These are phyloP conservation scores for Pichia sp. DNA, from an alignment of 1,139 yeast genomes.

Conservation along the genomic window DNA sequence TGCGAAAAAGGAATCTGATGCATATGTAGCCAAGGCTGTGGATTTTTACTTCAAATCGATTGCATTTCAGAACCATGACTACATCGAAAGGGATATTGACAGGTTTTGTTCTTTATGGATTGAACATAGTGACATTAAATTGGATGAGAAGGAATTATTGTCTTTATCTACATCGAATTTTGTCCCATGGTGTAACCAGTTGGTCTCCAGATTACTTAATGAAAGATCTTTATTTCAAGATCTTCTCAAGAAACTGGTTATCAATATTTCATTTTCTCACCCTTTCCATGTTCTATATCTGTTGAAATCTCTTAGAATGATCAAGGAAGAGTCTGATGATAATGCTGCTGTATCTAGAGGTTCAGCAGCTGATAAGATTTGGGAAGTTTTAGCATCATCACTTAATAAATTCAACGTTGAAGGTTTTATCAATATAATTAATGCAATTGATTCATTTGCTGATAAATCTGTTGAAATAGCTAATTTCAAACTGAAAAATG, in stretches of 20 bases:
- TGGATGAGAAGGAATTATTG: conserved; percentile 14
- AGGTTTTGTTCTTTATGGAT: conserved; percentile 85
- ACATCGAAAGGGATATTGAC: conserved; percentile 56
- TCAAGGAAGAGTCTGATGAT: conserved; percentile 30
- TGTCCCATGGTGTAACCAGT: conserved; percentile 77
- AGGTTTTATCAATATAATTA: conserved; percentile 25
- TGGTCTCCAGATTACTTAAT: conserved; percentile 60
- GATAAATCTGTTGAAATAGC: conserved; percentile 48
- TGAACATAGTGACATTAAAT: conserved; percentile 34
- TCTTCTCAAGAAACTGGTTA: conserved; percentile 43
- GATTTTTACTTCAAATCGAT: conserved; percentile 54
- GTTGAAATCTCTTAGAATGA: conserved; percentile 48
- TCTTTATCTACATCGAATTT: conserved; percentile 53
- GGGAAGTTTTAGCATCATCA: conserved; percentile 28
- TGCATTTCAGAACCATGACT: conserved; percentile 35
- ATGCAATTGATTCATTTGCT: conserved; percentile 44
- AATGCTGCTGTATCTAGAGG: conserved; percentile 40
- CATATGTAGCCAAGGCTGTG: conserved; percentile 50
- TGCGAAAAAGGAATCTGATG: conserved; percentile 32
- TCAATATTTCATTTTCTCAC: conserved; percentile 48
- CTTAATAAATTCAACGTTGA: conserved; percentile 11
- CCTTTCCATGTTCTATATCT: conserved; percentile 77
- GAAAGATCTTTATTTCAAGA: conserved; percentile 49
- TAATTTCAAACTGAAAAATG: conserved; percentile 34
- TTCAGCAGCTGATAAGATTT: conserved; percentile 43